Evolutionary conservation across 495 filamentous ascomycete genomes (phyloP).

Genomic region (Saxophila tyrrhenica): DNA sequence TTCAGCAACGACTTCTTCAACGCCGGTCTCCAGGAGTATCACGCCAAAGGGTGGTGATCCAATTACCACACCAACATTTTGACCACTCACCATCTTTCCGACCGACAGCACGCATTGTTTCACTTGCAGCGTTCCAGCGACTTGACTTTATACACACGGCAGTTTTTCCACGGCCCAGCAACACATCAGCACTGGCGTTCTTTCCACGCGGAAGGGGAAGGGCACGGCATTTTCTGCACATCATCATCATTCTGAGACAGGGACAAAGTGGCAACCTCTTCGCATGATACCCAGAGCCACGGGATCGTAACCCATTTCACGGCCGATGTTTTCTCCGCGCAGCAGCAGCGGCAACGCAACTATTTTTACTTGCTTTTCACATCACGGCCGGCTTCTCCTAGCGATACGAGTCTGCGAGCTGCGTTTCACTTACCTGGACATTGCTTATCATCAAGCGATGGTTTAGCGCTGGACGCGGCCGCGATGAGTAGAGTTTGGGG

Average conservation of each 20-base stretch:
- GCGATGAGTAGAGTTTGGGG: background rate
- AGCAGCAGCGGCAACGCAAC: background rate
- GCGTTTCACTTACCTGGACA: background rate
- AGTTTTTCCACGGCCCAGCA: conserved; percentile 6
- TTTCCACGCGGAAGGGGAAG: background rate
- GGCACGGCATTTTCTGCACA: background rate
- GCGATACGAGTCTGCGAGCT: too few species aligned
- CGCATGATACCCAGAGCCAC: background rate
- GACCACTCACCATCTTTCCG: background rate
- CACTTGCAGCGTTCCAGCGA: conserved; percentile 7
- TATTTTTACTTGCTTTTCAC: background rate
- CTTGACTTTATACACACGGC: conserved; percentile 19
- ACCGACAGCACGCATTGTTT: background rate
- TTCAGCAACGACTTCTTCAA: conserved; percentile 57
- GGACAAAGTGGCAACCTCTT: too few species aligned
- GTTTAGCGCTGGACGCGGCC: background rate
- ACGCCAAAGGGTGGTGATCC: conserved; percentile 56
- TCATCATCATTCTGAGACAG: background rate
- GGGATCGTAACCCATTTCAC: background rate
- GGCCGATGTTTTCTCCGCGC: background rate
- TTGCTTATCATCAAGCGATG: background rate
- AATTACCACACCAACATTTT: background rate
- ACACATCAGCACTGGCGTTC: background rate
- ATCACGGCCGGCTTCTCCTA: background rate
- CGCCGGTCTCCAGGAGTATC: conserved; percentile 56